These are phyloP conservation scores for Ambrosia artemisiifolia DNA, from an alignment of 129 eudicot genomes.

Conservation along the genomic window DNA sequence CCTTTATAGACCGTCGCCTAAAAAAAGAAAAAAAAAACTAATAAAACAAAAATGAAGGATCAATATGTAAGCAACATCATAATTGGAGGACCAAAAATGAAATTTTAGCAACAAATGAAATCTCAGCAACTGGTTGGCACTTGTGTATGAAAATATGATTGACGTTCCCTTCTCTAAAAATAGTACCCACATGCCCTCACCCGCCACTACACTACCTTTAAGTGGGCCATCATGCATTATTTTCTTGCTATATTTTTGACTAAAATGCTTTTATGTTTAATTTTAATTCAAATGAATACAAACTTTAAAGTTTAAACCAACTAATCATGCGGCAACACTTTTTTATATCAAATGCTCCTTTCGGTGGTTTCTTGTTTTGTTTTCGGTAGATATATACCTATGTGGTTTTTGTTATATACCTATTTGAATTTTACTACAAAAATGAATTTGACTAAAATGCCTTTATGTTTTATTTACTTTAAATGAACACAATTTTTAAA, in stretches of 20 bases:
- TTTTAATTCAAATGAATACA: background rate
- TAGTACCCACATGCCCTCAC: background rate
- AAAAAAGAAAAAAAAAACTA: conserved; percentile 3
- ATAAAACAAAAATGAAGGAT: background rate
- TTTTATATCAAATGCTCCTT: background rate
- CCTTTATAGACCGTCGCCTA: conserved; percentile 66
- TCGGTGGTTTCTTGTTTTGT: background rate
- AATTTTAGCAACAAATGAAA: background rate
- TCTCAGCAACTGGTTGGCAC: background rate
- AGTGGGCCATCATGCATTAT: background rate
- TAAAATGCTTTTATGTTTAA: background rate
- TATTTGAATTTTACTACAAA: no score
- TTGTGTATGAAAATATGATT: conserved; percentile 5
- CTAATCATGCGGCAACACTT: background rate
- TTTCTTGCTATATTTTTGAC: conserved; percentile 1
- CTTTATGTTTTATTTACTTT: background rate
- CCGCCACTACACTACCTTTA: background rate
- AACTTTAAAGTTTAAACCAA: background rate
- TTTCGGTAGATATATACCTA: background rate
- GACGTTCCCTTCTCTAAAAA: conserved; percentile 3
- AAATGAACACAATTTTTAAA: background rate
- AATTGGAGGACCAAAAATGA: background rate
- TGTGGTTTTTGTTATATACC: background rate
- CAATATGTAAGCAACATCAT: background rate
- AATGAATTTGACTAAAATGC: background rate